Evolutionary conservation across 768 basidiomycete species (phyloP), one percentile per base, ranked within the genome.

Genomic region (Lactarius indigo): DNA sequence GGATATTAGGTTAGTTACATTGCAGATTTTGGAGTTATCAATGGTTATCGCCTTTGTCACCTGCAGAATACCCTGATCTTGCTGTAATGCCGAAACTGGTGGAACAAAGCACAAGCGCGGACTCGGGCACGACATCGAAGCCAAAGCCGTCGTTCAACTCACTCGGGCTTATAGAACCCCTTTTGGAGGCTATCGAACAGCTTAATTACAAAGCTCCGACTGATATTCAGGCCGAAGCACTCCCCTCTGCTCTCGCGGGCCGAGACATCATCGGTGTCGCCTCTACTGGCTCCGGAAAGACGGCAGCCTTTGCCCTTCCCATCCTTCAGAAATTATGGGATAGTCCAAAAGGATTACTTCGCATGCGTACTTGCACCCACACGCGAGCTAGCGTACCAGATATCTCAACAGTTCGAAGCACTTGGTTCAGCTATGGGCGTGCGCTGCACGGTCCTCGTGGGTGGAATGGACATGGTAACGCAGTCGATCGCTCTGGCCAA

Each of bases 181-280:
- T 99, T 1, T 87, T 97, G 57, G 85, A 92, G 73, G 91, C 96
- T 5, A 85, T 98, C 55, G 83, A 87, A 54, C 87, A 89, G 64
- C 79, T 98, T 50, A 87, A 87, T 57, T 98, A 86, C 83, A 94
- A 84, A 68, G 81, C 82, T 52, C 96, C 97, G 0, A 96, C 96
- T 9, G 89, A 91, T 63, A 99, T 99, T 72, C 97, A 99, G 77
- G 79, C 80, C 2, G 87, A 94, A 73, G 83, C 84, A 41, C 84
- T 99, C 57, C 97, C 97, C 0, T 86, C 87, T 79, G 96, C 96
- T 23, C 79, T 99, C 7, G 82, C 91, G 75, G 96, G 95, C 0
- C 87, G 90, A 73, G 97, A 99, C 79, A 92, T 99, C 71, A 98
- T 99, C 65, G 97, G 97, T 23, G 90, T 99, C n/a, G 97, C 97